Evolutionary conservation across 352 stramenopile species (phyloP).

Genomic region (Phytophthora boehmeriae): DNA sequence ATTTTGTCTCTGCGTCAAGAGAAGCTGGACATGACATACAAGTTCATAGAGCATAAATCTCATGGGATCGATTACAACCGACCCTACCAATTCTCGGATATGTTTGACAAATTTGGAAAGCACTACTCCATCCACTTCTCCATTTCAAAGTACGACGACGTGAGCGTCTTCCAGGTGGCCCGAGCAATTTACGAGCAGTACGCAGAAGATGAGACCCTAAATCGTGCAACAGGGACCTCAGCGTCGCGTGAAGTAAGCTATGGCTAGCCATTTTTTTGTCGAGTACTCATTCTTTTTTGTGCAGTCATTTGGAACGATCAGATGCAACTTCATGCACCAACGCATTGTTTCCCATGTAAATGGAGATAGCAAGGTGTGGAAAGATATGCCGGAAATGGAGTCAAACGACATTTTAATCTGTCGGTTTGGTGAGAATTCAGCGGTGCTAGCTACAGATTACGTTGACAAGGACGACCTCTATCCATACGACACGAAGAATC

Average conservation of each 20-base stretch:
- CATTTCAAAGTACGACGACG: constrained; percentile 71
- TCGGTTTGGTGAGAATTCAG: constrained; percentile 56
- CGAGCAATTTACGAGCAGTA: constrained; percentile 74
- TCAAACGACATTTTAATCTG: constrained; percentile 71
- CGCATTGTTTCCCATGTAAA: constrained; percentile 69
- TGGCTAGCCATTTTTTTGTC: neutral
- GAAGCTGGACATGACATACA: constrained; percentile 79
- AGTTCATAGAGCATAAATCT: constrained; percentile 75
- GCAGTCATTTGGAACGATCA: constrained; percentile 67
- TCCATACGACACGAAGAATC: constrained; percentile 57
- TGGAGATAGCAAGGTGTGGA: constrained; percentile 33
- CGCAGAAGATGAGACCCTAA: constrained; percentile 56
- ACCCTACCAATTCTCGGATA: constrained; percentile 69
- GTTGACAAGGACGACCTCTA: constrained; percentile 75
- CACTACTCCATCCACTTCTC: constrained; percentile 76
- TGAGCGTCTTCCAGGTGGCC: constrained; percentile 57
- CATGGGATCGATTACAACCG: constrained; percentile 49
- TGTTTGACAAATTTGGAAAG: constrained; percentile 81
- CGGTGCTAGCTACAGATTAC: constrained; percentile 67
- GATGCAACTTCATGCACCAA: constrained; percentile 79
- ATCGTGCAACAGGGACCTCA: constrained; percentile 53
- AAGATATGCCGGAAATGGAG: constrained; percentile 65
- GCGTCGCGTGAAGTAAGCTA: constrained; percentile 48
- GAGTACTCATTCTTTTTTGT: neutral
- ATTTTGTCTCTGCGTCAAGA: constrained; percentile 66